Evolutionary conservation across 805 yeast genomes (phyloP).

Genomic region (Candida jianshihensis): DNA sequence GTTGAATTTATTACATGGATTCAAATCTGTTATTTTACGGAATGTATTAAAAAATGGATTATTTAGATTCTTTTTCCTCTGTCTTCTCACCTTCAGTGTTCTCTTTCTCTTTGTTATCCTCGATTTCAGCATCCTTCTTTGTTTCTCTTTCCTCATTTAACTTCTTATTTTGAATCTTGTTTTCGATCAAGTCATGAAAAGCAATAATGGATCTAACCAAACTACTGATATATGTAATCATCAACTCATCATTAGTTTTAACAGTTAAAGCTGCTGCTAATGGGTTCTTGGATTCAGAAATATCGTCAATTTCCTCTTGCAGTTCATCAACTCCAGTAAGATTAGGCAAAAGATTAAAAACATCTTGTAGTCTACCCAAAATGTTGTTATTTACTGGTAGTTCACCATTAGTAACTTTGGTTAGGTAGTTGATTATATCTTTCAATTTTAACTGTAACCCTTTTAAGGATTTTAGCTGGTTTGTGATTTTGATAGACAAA

Average conservation of each 20-base stretch:
- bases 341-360: constrained; percentile 88
- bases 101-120: constrained; percentile 5
- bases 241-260: constrained; percentile 92
- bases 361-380: constrained; percentile 88
- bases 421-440: constrained; percentile 73
- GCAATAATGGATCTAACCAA: constrained; percentile 92
- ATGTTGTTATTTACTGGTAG: constrained; percentile 88
- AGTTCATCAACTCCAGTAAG: constrained; percentile 36
- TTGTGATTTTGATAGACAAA: constrained; percentile 77
- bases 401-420: constrained; percentile 59
- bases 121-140: constrained; percentile 1
- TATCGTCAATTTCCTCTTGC: constrained; percentile 18
- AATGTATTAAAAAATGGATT: too few relatives aligned
- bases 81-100: background rate
- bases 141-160: constrained; percentile 24
- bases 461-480: constrained; percentile 79
- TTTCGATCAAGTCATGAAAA: constrained; percentile 93
- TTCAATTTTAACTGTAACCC: constrained; percentile 75
- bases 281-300: constrained; percentile 35
- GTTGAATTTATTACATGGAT: too few relatives aligned
- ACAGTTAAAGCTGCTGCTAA: constrained; percentile 78
- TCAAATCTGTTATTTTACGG: too few relatives aligned
- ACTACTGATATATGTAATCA: constrained; percentile 86
- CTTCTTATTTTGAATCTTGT: constrained; percentile 79
- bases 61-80: too few relatives aligned